phyloP scores from a whole-genome alignment of 805 yeast genomes.

The Candida morakotiae region DNA sequence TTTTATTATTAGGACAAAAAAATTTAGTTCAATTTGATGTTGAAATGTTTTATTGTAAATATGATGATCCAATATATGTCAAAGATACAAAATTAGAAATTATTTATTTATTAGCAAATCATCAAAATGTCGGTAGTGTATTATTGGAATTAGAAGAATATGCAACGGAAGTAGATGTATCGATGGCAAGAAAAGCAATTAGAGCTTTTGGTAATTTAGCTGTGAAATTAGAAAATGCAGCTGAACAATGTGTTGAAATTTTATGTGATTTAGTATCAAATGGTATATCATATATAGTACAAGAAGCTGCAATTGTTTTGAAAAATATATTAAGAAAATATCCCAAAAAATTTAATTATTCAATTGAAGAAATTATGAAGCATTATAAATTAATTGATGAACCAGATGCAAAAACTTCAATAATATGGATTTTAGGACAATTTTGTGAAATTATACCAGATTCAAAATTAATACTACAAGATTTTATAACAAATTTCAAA shows the following conservation, averaged over 20 bases:
- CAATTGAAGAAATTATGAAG: conserved; percentile 23
- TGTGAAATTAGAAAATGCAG: conserved; percentile 61
- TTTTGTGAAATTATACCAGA: conserved; percentile 48
- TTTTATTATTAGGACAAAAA: conserved; percentile 65
- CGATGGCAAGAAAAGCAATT: conserved; percentile 83
- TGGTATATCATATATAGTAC: conserved; percentile 69
- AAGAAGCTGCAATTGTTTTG: conserved; percentile 74
- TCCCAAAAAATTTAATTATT: conserved; percentile 49
- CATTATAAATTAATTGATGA: conserved; percentile 53
- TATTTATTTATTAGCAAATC: conserved; percentile 72
- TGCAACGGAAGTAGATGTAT: conserved; percentile 81
- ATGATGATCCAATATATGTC: conserved; percentile 81
- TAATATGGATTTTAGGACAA: conserved; percentile 84
- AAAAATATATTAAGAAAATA: conserved; percentile 75
- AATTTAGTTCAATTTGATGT: conserved; percentile 62
- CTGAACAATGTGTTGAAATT: conserved; percentile 60
- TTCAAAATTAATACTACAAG: conserved; percentile 37
- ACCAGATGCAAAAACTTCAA: conserved; percentile 71
- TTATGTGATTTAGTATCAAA: conserved; percentile 57
- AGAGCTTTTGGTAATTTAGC: conserved; percentile 89
- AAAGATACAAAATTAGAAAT: conserved; percentile 89
- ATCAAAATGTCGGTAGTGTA: conserved; percentile 54
- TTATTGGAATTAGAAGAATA: conserved; percentile 77
- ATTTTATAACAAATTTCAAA: conserved; percentile 42
- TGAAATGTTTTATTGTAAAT: conserved; percentile 76